Base-by-base conservation (phyloP, 331 rosid genomes). In the Cucumis variabilis region DNA sequence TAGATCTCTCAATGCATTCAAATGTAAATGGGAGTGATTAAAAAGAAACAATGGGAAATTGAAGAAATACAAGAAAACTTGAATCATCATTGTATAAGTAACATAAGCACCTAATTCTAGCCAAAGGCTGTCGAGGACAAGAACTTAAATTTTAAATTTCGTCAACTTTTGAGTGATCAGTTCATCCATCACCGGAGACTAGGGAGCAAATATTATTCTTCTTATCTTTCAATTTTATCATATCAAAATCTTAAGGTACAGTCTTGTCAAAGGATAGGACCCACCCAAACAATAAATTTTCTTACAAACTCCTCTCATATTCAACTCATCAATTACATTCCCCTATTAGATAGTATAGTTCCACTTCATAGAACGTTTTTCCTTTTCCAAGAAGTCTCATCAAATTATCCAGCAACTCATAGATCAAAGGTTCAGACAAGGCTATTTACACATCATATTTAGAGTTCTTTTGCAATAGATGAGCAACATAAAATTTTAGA, bases 401-500 rank as follows among this genome's bases (percentile, higher is more conserved):
- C 58, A 62, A 62, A 21, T 13, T 67, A 37, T 23, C 72, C 73
- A 60, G 72, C 24, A 82, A 62, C 28, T 58, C 85, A 58, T 62
- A 82, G 11, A 41, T 19, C 86, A 60, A 82, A 62, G 13, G 17
- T 23, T 19, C 86, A 33, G 4, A 62, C 14, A 62, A 37, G 24
- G 37, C 19, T n/a, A 24, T 33, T 62, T 25, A 21, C 72, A 30
- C 55, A 82, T 82, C 25, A 33, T 82, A 55, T 25, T 51, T 60
- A 1, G 41, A 11, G 11, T 23, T 12, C 28, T 62, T 60, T 30
- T 60, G 55, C 28, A 62, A 62, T 12, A 46, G 2, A 60, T 37
- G 28, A 37, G 73, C 73, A 33, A 82, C 73, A 62, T 58, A 62
- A 79, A 60, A 84, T 72, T 91, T 88, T 89, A 85, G 33, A 89